Conservation (phyloP, 192 early-diverging fungal species). For the Coemansia sp. region DNA sequence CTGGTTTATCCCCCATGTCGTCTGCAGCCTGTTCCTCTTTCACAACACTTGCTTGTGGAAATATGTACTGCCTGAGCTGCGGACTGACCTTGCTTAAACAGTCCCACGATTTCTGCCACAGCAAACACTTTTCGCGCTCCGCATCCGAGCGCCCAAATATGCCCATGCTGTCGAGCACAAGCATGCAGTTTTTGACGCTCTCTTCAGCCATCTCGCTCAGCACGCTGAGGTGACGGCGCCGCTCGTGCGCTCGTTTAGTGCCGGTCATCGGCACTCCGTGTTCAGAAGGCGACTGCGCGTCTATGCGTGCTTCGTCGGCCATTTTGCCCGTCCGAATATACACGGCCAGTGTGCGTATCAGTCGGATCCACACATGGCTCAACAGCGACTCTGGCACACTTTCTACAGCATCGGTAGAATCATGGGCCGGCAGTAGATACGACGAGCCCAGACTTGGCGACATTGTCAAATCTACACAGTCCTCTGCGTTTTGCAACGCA, state of each 20-base stretch:
- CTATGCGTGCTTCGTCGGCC: conserved; percentile 19
- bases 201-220: conserved; percentile 54
- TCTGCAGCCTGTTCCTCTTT: background rate
- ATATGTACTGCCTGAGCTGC: conserved; percentile 32
- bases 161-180: conserved; percentile 41
- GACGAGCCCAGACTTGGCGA: conserved; percentile 7
- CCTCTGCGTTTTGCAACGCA: conserved; percentile 13
- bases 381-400: conserved; percentile 12
- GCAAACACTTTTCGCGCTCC: conserved; percentile 13
- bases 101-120: conserved; percentile 40
- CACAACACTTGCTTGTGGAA: conserved; percentile 9
- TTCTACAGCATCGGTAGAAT: background rate
- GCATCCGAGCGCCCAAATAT: conserved; percentile 24
- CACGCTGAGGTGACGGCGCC: conserved; percentile 31
- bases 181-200: conserved; percentile 46
- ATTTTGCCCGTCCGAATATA: conserved; percentile 45
- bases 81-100: conserved; percentile 39
- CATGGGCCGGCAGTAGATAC: background rate
- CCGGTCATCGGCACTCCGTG: conserved; percentile 7
- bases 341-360: conserved; percentile 28
- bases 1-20: background rate
- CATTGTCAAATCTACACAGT: background rate
- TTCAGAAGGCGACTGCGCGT: conserved; percentile 4
- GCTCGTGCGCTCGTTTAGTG: conserved; percentile 7
- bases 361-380: conserved; percentile 38